Conservation (phyloP, 164 flowering plant species). For the Hamamelis virginiana region DNA sequence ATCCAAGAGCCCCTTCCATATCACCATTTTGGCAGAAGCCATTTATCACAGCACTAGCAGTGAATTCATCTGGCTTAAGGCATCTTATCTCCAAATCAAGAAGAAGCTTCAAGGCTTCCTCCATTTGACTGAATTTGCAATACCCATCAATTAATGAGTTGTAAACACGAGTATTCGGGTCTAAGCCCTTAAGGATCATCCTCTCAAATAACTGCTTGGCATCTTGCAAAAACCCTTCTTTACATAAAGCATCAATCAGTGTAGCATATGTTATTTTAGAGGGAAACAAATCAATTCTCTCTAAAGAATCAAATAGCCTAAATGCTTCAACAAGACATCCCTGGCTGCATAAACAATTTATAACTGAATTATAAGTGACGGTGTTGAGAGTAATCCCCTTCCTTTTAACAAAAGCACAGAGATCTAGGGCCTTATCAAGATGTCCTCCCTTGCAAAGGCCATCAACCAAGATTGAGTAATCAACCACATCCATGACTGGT, state of each 20-base stretch:
- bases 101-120: slow-evolving; percentile 60
- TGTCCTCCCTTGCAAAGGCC: slow-evolving; percentile 74
- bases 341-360: slow-evolving; percentile 72
- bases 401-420: slow-evolving; percentile 52
- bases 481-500: slow-evolving; percentile 46
- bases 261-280: slow-evolving; percentile 66
- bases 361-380: slow-evolving; percentile 65
- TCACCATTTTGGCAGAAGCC: slow-evolving; percentile 66
- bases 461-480: slow-evolving; percentile 57
- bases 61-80: slow-evolving; percentile 60
- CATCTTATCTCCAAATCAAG: slow-evolving; percentile 36
- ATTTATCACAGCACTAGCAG: slow-evolving; percentile 62
- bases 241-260: slow-evolving; percentile 60
- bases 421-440: slow-evolving; percentile 56
- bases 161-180: slow-evolving; percentile 57
- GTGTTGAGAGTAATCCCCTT: slow-evolving; percentile 57
- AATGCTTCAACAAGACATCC: slow-evolving; percentile 82
- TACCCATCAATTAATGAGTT: slow-evolving; percentile 72
- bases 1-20: slow-evolving; percentile 71
- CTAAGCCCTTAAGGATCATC: slow-evolving; percentile 58
- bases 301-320: slow-evolving; percentile 80
- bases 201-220: slow-evolving; percentile 60
- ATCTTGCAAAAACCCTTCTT: slow-evolving; percentile 67
- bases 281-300: slow-evolving; percentile 50
- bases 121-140: slow-evolving; percentile 56